These are phyloP conservation scores for Lycium ferocissimum DNA, from an alignment of 257 asterid genomes.

Conservation along the genomic window DNA sequence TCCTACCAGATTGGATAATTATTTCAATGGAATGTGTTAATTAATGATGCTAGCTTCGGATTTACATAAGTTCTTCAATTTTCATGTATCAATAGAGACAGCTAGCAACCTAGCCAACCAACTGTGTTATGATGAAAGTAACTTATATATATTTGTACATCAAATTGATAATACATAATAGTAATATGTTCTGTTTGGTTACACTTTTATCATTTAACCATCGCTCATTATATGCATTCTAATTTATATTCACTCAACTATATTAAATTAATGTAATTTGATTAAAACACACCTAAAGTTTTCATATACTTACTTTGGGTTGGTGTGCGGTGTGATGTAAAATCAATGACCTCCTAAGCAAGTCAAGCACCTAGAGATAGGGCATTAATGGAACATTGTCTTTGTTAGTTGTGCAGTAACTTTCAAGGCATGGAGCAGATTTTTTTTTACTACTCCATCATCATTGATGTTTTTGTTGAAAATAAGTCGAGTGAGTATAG, in stretches of 20 bases:
- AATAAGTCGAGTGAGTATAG: neutral
- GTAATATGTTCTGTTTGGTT: too few species aligned
- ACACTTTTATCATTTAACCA: too few species aligned
- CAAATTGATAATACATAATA: neutral
- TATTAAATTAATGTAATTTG: too few species aligned
- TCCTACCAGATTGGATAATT: neutral
- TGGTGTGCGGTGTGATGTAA: neutral
- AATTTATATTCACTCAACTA: too few species aligned
- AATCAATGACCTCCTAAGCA: neutral
- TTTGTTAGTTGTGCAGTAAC: conserved; percentile 22
- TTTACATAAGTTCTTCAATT: neutral
- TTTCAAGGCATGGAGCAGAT: neutral
- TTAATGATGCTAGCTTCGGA: neutral
- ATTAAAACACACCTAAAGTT: too few species aligned
- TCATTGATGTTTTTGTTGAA: neutral
- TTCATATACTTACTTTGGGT: neutral
- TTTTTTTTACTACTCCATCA: neutral
- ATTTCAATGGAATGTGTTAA: neutral
- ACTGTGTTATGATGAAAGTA: neutral
- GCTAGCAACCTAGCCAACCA: neutral
- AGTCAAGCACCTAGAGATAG: neutral
- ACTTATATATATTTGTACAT: neutral
- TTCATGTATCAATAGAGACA: neutral
- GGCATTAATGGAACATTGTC: neutral
- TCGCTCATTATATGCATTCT: too few species aligned